Evolutionary conservation across 129 eudicot genomes (phyloP).

Genomic region (Centaurea solstitialis): DNA sequence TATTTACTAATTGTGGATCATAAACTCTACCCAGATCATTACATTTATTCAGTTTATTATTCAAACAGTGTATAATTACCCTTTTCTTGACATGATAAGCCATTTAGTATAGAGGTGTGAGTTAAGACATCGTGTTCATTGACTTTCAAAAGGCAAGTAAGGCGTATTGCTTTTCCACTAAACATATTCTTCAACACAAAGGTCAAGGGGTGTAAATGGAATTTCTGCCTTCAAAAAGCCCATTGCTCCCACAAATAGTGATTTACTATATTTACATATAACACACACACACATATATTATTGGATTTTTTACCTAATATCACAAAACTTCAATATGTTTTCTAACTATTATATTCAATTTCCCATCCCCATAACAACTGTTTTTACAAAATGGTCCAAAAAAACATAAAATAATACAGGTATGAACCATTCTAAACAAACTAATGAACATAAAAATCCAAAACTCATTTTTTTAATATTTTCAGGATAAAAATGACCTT

Average conservation of each 20-base stretch:
- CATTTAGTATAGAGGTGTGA: slow-evolving; percentile 10
- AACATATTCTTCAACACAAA: not conserved
- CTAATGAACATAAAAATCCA: not conserved
- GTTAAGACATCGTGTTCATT: slow-evolving; percentile 17
- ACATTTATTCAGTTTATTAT: too few species aligned
- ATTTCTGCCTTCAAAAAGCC: not conserved
- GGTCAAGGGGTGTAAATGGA: slow-evolving; percentile 12
- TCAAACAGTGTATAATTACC: not conserved
- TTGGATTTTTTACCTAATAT: too few species aligned
- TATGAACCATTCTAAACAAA: too few species aligned
- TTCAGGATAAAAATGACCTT: not conserved
- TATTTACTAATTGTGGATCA: not conserved
- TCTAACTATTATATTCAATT: not conserved
- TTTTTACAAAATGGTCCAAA: not conserved
- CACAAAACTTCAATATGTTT: not conserved
- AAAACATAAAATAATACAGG: not conserved
- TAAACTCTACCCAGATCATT: too few species aligned
- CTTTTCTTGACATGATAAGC: not conserved
- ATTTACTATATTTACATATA: too few species aligned
- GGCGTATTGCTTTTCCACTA: not conserved
- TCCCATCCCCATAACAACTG: not conserved
- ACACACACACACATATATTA: too few species aligned
- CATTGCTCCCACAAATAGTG: not conserved
- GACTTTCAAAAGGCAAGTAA: slow-evolving; percentile 32
- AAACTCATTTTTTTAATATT: not conserved